Percentiles rank a stretch among this genome's conserved stretches.
phyloP scores from a whole-genome alignment of 805 yeast species.

The Hanseniaspora osmophila region DNA sequence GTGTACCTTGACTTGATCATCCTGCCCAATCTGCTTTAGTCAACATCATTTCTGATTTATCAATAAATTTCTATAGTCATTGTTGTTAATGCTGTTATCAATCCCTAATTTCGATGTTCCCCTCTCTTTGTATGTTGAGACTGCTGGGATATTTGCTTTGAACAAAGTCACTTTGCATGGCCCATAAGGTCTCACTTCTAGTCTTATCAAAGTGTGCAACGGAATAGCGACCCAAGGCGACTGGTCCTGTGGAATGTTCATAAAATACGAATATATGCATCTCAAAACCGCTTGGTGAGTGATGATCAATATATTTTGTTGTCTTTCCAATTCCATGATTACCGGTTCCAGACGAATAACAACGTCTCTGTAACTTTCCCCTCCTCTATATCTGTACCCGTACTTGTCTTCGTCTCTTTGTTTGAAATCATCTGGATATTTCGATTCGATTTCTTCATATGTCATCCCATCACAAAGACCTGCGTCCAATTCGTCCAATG shows the following conservation, averaged over 20 bases:
- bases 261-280: constrained; percentile 92
- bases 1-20: no score
- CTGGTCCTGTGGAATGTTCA: constrained; percentile 96
- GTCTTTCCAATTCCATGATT: constrained; percentile 95
- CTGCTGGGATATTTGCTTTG: constrained; percentile 95
- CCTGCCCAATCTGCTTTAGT: no score
- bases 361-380: constrained; percentile 92
- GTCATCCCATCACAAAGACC: constrained; percentile 97
- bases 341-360: constrained; percentile 92
- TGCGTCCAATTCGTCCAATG: constrained; percentile 90
- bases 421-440: constrained; percentile 85
- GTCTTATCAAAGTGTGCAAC: constrained; percentile 79
- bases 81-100: constrained; percentile 6
- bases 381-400: constrained; percentile 92
- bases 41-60: constrained; percentile 1
- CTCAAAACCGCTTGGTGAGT: constrained; percentile 96
- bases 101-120: constrained; percentile 53
- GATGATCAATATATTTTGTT: constrained; percentile 86
- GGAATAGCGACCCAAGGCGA: constrained; percentile 99
- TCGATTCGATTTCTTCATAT: constrained; percentile 74
- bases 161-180: constrained; percentile 70
- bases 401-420: constrained; percentile 93
- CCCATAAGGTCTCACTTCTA: constrained; percentile 90
- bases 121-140: constrained; percentile 87
- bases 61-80: constrained; percentile 11